Conservation (phyloP, 1,284 basidiomycete species). For the Bjerkandera adusta region DNA sequence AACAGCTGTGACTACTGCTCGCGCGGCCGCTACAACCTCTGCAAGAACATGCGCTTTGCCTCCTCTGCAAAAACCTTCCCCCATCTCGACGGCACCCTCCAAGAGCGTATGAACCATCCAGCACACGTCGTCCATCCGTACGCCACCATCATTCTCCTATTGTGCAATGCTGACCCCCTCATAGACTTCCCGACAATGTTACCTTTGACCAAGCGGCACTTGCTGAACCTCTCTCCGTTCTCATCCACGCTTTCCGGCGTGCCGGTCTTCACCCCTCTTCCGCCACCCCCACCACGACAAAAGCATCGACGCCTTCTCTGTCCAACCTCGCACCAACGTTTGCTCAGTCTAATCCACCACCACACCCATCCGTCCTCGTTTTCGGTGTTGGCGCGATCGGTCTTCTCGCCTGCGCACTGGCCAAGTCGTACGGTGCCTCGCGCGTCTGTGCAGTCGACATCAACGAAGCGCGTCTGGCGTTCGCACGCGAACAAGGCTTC, state of each 20-base stretch:
- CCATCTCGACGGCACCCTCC: slow-evolving; percentile 90
- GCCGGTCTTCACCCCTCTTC: slow-evolving; percentile 48
- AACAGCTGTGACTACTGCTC: slow-evolving; percentile 64
- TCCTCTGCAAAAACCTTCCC: slow-evolving; percentile 90
- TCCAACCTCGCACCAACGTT: slow-evolving; percentile 83
- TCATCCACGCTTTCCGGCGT: slow-evolving; percentile 81
- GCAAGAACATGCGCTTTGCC: slow-evolving; percentile 86
- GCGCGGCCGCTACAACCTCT: slow-evolving; percentile 91
- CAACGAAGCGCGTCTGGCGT: slow-evolving; percentile 76
- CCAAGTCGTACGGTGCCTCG: slow-evolving; percentile 68
- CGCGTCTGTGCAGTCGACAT: slow-evolving; percentile 83
- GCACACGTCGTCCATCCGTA: slow-evolving; percentile 83
- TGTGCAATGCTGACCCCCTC: slow-evolving; percentile 1
- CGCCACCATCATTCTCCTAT: slow-evolving; percentile 32
- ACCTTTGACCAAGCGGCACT: slow-evolving; percentile 81
- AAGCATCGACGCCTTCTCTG: slow-evolving; percentile 57
- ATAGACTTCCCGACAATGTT: slow-evolving; percentile 75
- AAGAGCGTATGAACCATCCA: slow-evolving; percentile 87
- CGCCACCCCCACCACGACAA: slow-evolving; percentile 14
- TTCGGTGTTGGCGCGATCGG: slow-evolving; percentile 93
- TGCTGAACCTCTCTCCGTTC: slow-evolving; percentile 89
- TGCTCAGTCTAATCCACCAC: slow-evolving; percentile 56
- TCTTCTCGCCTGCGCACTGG: slow-evolving; percentile 80
- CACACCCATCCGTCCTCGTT: slow-evolving; percentile 65
- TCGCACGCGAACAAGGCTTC: slow-evolving; percentile 74